phyloP scores from a whole-genome alignment of 2,329 filamentous ascomycete species.

The Monosporascus sp. region DNA sequence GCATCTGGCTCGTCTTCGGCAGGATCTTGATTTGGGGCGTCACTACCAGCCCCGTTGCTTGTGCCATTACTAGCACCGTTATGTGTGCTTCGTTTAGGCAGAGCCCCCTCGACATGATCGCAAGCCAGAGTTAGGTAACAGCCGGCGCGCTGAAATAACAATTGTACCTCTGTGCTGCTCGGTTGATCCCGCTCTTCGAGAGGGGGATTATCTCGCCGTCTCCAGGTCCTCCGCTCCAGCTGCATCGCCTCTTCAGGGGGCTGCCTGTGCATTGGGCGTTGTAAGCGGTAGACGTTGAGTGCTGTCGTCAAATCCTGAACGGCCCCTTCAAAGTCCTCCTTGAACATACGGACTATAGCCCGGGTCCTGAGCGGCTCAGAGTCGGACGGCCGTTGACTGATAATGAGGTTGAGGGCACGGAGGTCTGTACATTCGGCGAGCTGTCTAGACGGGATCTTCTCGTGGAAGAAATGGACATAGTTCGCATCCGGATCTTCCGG shows the following conservation, averaged over 20 bases:
- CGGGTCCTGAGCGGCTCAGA: constrained; percentile 65
- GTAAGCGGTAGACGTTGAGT: constrained; percentile 48
- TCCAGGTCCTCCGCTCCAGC: constrained; percentile 32
- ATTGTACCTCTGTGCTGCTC: constrained; percentile 66
- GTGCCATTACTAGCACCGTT: constrained; percentile 11
- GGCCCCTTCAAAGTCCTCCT: constrained; percentile 66
- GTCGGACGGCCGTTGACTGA: constrained; percentile 57
- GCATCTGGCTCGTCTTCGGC: constrained; percentile 7
- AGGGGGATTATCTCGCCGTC: constrained; percentile 25
- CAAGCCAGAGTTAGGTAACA: constrained; percentile 69
- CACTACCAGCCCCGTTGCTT: constrained; percentile 6
- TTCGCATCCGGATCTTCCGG: constrained; percentile 66
- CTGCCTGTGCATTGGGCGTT: constrained; percentile 45
- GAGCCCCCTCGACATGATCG: constrained; percentile 52
- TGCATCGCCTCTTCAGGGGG: constrained; percentile 46
- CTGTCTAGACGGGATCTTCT: constrained; percentile 75
- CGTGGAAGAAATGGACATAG: constrained; percentile 90
- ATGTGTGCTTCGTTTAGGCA: constrained; percentile 25
- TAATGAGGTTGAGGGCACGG: constrained; percentile 60
- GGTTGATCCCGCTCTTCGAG: constrained; percentile 52
- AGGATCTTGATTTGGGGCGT: not conserved
- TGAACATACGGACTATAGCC: constrained; percentile 69
- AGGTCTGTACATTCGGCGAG: constrained; percentile 68
- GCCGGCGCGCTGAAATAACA: constrained; percentile 70
- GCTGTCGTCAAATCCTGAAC: constrained; percentile 65